Evolutionary conservation across 495 filamentous ascomycete species (phyloP), one percentile per base, ranked within the genome.

Genomic region (Daldinia vernicosa): DNA sequence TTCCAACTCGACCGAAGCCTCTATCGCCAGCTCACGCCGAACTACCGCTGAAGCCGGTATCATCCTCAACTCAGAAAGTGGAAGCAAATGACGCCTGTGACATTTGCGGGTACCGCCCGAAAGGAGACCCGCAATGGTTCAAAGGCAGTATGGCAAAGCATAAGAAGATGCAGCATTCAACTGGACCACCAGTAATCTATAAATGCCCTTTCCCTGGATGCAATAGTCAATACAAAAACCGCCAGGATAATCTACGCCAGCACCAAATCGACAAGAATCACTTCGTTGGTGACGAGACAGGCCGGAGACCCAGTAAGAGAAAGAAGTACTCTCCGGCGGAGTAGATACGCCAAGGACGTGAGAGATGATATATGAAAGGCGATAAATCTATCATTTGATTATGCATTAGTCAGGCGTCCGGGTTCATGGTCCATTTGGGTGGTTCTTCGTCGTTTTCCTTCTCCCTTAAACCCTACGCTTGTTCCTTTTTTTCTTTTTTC

Each of bases 91-190:
- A 79, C 14, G 69, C 74, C 40, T 85, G 83, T 60, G 79, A 84
- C 22, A 71, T 83, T 54, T 85, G 83, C 69, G 83, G 80, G 1
- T 85, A 85, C 75, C 80, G 82, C 6, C 83, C 83, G 2, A 82
- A 83, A 67, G 83, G 83, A 12, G 79, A 83, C 54, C 83, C 83
- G n/a, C 80, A 82, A 59, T 85, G 83, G 83, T 85, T 84, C 66
- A 82, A 81, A 58, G 83, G 83, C 19, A 84, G 82, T 73, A 84
- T 85, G 83, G 79, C 82, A 61, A 85, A 85, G 72, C 83, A 85
- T 70, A 81, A 76, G 75, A 84, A 81, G 62, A 77, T 83, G 70
- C 78, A 83, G 66, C 83, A 85, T 74, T 82, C 81, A 59, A 66
- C 67, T 3, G 76, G 70, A 14, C 81, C 81, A 9, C 81, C 81